phyloP scores from a whole-genome alignment of 2,329 filamentous ascomycete genomes.

The Fusarium sp. region DNA sequence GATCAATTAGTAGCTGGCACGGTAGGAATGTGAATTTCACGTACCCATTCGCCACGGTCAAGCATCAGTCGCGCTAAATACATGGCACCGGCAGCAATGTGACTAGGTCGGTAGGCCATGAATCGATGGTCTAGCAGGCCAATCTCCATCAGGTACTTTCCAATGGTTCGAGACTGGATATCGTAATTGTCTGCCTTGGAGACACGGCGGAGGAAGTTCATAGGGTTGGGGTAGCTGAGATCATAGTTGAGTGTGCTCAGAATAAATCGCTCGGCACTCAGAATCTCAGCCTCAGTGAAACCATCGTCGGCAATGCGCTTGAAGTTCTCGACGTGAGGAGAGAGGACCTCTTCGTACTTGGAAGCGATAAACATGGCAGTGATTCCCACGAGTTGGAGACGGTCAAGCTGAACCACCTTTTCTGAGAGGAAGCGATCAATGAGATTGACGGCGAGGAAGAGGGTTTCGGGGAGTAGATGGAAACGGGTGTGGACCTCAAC shows the following conservation, averaged over 20 bases:
- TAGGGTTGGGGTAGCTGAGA: conserved; percentile 97
- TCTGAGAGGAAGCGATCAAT: conserved; percentile 96
- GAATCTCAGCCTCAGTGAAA: conserved; percentile 92
- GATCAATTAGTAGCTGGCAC: conserved; percentile 43
- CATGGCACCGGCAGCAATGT: conserved; percentile 92
- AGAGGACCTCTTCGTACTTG: conserved; percentile 98
- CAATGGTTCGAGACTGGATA: conserved; percentile 94
- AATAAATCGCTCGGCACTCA: conserved; percentile 96
- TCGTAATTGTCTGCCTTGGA: conserved; percentile 99
- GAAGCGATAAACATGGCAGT: conserved; percentile 99
- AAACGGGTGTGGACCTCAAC: conserved; percentile 98
- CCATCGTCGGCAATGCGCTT: conserved; percentile 96
- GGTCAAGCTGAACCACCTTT: conserved; percentile 95
- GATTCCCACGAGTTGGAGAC: conserved; percentile 94
- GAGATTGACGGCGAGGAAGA: conserved; percentile 97
- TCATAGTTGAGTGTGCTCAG: conserved; percentile 93
- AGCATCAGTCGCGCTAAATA: conserved; percentile 91
- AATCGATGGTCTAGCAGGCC: conserved; percentile 95
- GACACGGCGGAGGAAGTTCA: conserved; percentile 99
- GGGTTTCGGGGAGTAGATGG: conserved; percentile 91
- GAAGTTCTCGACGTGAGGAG: conserved; percentile 96
- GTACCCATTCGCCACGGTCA: conserved; percentile 89
- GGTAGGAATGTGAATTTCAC: conserved; percentile 45
- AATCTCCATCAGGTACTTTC: conserved; percentile 98
- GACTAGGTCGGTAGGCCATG: conserved; percentile 87